Evolutionary conservation across 2,329 filamentous ascomycete genomes (phyloP).

Genomic region (Emericellopsis cladophorae): DNA sequence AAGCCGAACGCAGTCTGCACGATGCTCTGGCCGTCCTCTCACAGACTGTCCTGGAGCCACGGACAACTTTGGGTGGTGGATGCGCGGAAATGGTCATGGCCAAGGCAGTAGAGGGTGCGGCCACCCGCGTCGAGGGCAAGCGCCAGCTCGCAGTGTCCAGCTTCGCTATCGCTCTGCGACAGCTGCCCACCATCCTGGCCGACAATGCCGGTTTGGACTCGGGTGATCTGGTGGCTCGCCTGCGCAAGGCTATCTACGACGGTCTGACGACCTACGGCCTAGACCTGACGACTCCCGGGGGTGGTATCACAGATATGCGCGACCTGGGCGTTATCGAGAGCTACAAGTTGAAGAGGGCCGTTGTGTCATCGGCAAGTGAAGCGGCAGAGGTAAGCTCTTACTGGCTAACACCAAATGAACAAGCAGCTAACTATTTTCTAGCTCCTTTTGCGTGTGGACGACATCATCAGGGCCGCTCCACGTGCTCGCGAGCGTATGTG

Average conservation of each 20-base stretch:
- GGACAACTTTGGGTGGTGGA: slow-evolving; percentile 86
- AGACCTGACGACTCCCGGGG: slow-evolving; percentile 78
- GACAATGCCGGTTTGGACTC: slow-evolving; percentile 97
- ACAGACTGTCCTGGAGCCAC: slow-evolving; percentile 88
- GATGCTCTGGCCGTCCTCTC: slow-evolving; percentile 93
- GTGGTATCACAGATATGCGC: slow-evolving; percentile 90
- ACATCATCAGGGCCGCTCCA: slow-evolving; percentile 92
- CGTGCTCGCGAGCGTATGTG: slow-evolving; percentile 35
- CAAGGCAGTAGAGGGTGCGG: slow-evolving; percentile 88
- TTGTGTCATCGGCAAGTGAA: slow-evolving; percentile 91
- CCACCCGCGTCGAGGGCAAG: slow-evolving; percentile 92
- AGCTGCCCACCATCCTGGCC: slow-evolving; percentile 90
- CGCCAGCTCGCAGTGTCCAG: slow-evolving; percentile 86
- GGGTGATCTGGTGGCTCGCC: slow-evolving; percentile 79
- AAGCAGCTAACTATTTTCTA: slow-evolving; percentile 17
- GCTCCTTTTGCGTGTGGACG: slow-evolving; percentile 87
- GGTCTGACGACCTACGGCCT: slow-evolving; percentile 87
- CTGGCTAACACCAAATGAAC: neutral
- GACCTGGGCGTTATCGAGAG: slow-evolving; percentile 92
- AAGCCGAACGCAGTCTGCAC: slow-evolving; percentile 90
- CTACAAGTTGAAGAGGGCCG: slow-evolving; percentile 97
- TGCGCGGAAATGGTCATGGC: slow-evolving; percentile 99
- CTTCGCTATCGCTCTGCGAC: slow-evolving; percentile 79
- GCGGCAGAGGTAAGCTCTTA: slow-evolving; percentile 72
- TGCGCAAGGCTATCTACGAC: slow-evolving; percentile 90